Evolutionary conservation across 2,329 filamentous ascomycete genomes (phyloP).

Genomic region (Helotiales sp.): DNA sequence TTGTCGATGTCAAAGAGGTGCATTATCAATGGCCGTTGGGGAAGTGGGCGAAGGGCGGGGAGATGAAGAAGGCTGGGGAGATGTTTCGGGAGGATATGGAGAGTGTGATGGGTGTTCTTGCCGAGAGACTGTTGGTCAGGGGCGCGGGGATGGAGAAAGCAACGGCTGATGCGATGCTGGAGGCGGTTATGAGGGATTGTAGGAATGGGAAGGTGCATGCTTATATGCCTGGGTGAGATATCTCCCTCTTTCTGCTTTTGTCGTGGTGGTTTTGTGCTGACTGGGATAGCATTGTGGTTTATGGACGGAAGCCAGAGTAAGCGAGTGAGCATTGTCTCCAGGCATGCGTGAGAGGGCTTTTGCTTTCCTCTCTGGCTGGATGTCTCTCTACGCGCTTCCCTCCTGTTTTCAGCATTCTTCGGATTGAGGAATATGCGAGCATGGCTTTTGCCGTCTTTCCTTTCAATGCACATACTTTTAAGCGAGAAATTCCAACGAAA

Average conservation of each 20-base stretch:
- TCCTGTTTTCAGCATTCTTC: neutral
- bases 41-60: conserved; percentile 38
- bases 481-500: neutral
- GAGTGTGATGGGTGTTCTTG: conserved; percentile 8
- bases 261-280: neutral
- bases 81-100: conserved; percentile 21
- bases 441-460: neutral
- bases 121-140: neutral
- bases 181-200: conserved; percentile 6
- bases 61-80: conserved; percentile 29
- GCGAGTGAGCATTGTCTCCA: too few relatives aligned
- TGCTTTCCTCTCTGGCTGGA: neutral
- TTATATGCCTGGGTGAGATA: conserved; percentile 17
- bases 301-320: conserved; percentile 7
- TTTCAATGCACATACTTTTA: neutral
- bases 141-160: conserved; percentile 4
- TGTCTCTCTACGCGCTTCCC: neutral
- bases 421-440: neutral
- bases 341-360: neutral
- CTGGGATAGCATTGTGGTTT: conserved; percentile 10
- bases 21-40: conserved; percentile 38
- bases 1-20: conserved; percentile 36
- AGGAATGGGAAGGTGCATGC: conserved; percentile 11
- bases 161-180: neutral
- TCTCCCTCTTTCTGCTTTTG: neutral